Evolutionary conservation across 108 stramenopile species (phyloP).

Genomic region (Cylindrotheca closterium): DNA sequence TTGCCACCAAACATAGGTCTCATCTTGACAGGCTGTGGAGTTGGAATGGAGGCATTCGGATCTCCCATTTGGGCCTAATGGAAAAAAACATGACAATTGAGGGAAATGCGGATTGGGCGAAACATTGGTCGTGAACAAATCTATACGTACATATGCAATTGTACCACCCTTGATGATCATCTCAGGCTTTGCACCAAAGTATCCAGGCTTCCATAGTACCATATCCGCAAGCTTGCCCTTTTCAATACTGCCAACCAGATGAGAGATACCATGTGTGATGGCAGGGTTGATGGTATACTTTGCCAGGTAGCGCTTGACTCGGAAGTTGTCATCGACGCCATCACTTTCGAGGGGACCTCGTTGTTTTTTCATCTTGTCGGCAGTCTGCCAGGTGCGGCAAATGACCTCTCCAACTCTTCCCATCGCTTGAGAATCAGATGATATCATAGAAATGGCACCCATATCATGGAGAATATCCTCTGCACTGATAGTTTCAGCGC

Average conservation of each 20-base stretch:
- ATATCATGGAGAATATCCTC: constrained; percentile 98
- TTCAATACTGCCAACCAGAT: constrained; percentile 92
- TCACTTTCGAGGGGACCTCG: constrained; percentile 88
- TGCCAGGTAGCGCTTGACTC: constrained; percentile 93
- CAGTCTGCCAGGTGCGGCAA: constrained; percentile 97
- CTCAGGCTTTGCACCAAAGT: constrained; percentile 97
- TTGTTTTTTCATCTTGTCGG: constrained; percentile 98
- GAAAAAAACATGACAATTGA: neutral
- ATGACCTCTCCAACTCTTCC: constrained; percentile 98
- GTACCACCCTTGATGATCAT: constrained; percentile 96
- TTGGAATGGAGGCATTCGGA: constrained; percentile 96
- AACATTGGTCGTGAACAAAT: too few species aligned
- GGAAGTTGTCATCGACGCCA: constrained; percentile 82
- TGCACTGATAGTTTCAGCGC: constrained; percentile 97
- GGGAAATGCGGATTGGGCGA: too few species aligned
- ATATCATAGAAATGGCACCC: constrained; percentile 95
- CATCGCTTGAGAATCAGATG: constrained; percentile 94
- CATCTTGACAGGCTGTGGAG: constrained; percentile 96
- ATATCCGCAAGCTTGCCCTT: constrained; percentile 94
- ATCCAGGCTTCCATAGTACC: constrained; percentile 91
- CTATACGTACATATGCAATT: constrained; percentile 65
- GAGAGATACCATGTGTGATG: constrained; percentile 94
- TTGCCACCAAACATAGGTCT: constrained; percentile 95
- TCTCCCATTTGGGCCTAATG: constrained; percentile 93
- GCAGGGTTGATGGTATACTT: constrained; percentile 99